Evolutionary conservation across 2,329 filamentous ascomycete genomes (phyloP), one percentile per base, ranked within the genome.

Genomic region (Rosellinia necatrix): DNA sequence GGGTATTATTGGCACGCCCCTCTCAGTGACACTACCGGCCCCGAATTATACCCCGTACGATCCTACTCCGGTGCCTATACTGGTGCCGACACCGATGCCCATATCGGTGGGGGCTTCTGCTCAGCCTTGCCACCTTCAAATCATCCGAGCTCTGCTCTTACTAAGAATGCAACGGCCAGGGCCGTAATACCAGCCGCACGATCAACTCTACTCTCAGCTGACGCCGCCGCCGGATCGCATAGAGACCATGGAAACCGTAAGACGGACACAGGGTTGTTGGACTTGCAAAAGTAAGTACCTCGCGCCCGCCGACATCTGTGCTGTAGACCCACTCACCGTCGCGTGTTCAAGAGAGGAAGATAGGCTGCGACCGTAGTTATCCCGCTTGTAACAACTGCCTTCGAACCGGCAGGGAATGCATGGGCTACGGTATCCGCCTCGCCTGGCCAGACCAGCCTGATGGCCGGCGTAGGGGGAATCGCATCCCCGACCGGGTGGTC

Each of bases 371-470:
- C 64, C 72, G 73, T 49, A 66, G 68, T 12, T 66, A 74, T 21
- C 77, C 78, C 3, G 60, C 64, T 19, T 80, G 78, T 66, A 68
- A 72, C 42, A 78, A 78, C 62, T 80, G 78, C 59, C 66, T 68
- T 12, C 70, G 73, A 19, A 74, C 76, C 2, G 71, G 72, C 15
- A 71, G 77, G 56, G 53, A 68, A 55, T 80, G 77, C 61, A 56
- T 73, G 50, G 76, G 77, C 37, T 80, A 79, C 59, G 75, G 72
- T 4, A 65, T 79, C 34, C 76, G 76, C 35, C 73, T 80, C 4
- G 70, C 74, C 5, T 80, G 77, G 78, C 76, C 77, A 7, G 77
- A 79, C 58, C 74, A 74, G 50, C 69, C 71, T n/a, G 76, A 79
- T 57, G 76, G 77, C 8, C 69, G 77, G 35, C 72, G 76, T 38